Conservation (phyloP, 2,329 filamentous ascomycete genomes). For the Fusarium avenaceum region DNA sequence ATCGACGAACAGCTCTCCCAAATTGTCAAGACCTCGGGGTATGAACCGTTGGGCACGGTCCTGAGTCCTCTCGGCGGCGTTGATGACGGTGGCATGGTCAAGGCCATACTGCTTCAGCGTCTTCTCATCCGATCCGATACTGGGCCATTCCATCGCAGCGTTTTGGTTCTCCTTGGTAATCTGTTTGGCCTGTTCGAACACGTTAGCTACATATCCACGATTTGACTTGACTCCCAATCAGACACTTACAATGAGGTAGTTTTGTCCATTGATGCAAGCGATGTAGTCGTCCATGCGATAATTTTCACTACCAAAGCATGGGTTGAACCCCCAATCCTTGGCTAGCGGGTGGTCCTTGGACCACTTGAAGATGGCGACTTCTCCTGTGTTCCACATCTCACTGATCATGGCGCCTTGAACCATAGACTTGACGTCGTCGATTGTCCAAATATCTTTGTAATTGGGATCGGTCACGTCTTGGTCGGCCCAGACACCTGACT, state of each 20-base stretch:
- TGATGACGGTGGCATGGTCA: background rate
- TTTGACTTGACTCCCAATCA: no score
- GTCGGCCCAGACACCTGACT: conserved; percentile 5
- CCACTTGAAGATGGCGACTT: conserved; percentile 12
- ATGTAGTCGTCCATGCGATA: conserved; percentile 1
- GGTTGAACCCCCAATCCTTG: conserved; percentile 9
- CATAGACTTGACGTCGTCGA: background rate
- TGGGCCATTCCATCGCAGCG: background rate
- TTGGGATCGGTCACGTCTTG: background rate
- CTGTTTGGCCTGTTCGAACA: conserved; percentile 4
- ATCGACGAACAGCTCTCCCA: background rate
- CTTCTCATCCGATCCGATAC: background rate
- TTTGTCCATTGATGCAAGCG: conserved; percentile 4
- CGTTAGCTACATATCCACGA: background rate
- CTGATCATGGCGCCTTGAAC: conserved; percentile 7
- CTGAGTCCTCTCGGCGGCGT: conserved; percentile 5
- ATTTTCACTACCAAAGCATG: conserved; percentile 3
- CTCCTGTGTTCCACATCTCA: conserved; percentile 1
- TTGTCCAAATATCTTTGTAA: background rate
- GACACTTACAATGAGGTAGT: conserved; percentile 9
- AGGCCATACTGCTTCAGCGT: background rate
- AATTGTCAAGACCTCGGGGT: background rate
- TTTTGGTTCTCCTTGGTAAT: background rate
- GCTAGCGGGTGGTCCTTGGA: conserved; percentile 5
- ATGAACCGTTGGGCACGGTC: background rate